Evolutionary conservation across 176 grass and related monocot species (phyloP).

Genomic region (Cenchrus purpureus): DNA sequence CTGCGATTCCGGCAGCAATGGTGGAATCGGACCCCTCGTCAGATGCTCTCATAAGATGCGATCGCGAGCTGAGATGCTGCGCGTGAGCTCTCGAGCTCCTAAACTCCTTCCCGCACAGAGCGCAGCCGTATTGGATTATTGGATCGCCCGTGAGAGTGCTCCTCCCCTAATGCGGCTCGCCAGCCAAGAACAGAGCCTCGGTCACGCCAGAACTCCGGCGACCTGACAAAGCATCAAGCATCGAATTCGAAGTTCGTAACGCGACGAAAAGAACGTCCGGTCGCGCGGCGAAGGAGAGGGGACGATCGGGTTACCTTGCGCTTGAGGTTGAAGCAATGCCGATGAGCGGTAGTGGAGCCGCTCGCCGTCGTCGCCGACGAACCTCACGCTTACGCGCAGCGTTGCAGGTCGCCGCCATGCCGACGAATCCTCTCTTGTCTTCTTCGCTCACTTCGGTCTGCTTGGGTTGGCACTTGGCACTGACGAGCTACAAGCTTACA

Average conservation of each 20-base stretch:
- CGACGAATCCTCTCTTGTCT: not conserved
- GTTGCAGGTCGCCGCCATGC: conserved; percentile 81
- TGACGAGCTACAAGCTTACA: not conserved
- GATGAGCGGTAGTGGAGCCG: conserved; percentile 86
- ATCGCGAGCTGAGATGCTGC: conserved; percentile 78
- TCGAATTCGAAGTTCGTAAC: not conserved
- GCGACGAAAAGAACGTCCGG: not conserved
- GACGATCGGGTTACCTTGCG: conserved; percentile 66
- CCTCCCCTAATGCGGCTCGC: conserved; percentile 56
- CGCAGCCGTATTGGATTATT: conserved; percentile 56
- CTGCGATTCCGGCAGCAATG: conserved; percentile 54
- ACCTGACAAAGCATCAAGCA: conserved; percentile 49
- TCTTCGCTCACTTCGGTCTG: conserved; percentile 9
- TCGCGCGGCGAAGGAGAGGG: not conserved
- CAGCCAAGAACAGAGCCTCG: conserved; percentile 74
- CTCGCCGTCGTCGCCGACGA: conserved; percentile 68
- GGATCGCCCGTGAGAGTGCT: conserved; percentile 51
- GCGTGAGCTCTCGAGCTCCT: conserved; percentile 76
- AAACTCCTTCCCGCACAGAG: conserved; percentile 85
- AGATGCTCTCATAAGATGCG: conserved; percentile 65
- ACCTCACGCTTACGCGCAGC: conserved; percentile 86
- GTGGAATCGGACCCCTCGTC: conserved; percentile 66
- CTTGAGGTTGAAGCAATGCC: conserved; percentile 97
- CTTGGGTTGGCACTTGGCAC: not conserved
- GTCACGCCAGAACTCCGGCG: conserved; percentile 86